Base-by-base conservation (phyloP, 805 yeast species). In the Tetrapisispora arboricola region DNA sequence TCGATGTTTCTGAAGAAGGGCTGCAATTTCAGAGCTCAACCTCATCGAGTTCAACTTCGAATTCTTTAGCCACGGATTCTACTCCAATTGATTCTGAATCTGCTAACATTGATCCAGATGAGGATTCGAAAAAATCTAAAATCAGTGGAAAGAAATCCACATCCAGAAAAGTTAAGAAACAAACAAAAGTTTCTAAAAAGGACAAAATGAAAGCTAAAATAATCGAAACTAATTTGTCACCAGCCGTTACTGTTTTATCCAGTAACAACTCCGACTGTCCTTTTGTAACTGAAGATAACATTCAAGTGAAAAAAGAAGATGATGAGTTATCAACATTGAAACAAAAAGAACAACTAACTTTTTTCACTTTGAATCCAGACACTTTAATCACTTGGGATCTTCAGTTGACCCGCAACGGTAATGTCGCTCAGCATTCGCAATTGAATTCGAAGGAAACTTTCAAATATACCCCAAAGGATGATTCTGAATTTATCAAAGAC, bases 351-450 rank as follows among this genome's bases (percentile, higher is more conserved):
- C 20, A n/a, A 5, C 2, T 25, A 10, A 11, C 32, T 6, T 16
- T 25, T 8, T 28, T 28, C 10, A n/a, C 31, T n/a, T 18, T 38
- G n/a, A 38, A 38, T 15, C 30, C 19, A 13, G 30, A 26, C 15
- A 32, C 8, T 10, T n/a, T 19, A n/a, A 38, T 6, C 15, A 26
- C 22, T 10, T 38, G 41, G 41, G 41, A 38, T 32, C 19, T 38
- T 6, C 41, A 38, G 20, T 26, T 38, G 10, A 38, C 28, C 11
- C 25, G 19, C 7, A 19, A 20, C 9, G 5, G 9, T 9, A 24
- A 25, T n/a, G 22, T n/a, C n/a, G n/a, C n/a, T n/a, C n/a, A n/a
- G n/a, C n/a, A n/a, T n/a, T n/a, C n/a, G n/a, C n/a, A n/a, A n/a
- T n/a, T 15, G 18, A 24, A 5, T 15, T 3, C 17, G 20, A 20